Evolutionary conservation across 2,329 filamentous ascomycete species (phyloP).

Genomic region (Aureobasidium sp.): DNA sequence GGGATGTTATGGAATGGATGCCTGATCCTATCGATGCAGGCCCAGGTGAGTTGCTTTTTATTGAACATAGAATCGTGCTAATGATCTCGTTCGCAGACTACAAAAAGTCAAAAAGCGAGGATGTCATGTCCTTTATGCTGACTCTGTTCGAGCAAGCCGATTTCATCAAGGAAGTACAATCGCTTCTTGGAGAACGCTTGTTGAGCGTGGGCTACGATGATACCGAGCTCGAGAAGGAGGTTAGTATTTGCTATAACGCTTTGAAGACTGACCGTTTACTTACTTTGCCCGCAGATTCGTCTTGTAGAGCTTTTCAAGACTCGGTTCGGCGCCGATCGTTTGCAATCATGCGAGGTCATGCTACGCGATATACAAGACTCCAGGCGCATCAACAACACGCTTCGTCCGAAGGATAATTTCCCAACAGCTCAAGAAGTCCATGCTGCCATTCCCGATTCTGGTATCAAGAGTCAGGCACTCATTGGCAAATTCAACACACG

Average conservation of each 20-base stretch:
- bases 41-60: constrained; percentile 32
- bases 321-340: constrained; percentile 72
- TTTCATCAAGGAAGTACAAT: constrained; percentile 91
- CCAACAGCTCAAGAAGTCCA: constrained; percentile 25
- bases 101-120: constrained; percentile 76
- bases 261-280: background rate
- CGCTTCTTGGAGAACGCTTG: constrained; percentile 76
- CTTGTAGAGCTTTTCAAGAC: constrained; percentile 82
- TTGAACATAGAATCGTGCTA: background rate
- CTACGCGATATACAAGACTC: constrained; percentile 86
- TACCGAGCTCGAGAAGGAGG: constrained; percentile 62
- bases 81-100: constrained; percentile 46
- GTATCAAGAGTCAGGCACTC: constrained; percentile 26
- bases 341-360: constrained; percentile 97
- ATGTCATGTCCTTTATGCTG: constrained; percentile 86
- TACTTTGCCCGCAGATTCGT: constrained; percentile 40
- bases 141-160: constrained; percentile 83
- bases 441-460: constrained; percentile 27
- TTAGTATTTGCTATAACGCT: constrained; percentile 12
- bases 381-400: constrained; percentile 45
- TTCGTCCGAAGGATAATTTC: constrained; percentile 23
- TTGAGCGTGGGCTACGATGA: constrained; percentile 48
- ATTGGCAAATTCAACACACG: constrained; percentile 3
- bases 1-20: constrained; percentile 87
- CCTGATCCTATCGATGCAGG: constrained; percentile 90